These are phyloP conservation scores for Serendipita sp. DNA, from an alignment of 768 basidiomycete species.

Conservation along the genomic window DNA sequence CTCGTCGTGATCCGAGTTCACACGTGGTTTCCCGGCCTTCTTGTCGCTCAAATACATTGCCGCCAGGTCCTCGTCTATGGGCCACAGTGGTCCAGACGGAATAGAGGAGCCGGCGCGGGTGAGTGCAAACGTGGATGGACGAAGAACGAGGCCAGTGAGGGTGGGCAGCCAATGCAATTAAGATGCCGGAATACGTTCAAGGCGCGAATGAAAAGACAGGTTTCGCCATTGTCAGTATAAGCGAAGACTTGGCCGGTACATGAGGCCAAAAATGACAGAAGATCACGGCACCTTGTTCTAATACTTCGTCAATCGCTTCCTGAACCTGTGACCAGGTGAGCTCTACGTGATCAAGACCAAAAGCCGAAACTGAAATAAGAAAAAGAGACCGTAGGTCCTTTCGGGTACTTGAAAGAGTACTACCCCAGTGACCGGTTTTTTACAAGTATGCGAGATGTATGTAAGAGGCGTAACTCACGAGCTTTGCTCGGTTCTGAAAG, in stretches of 20 bases:
- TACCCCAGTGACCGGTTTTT: neutral
- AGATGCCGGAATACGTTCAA: no score
- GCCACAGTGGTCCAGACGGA: neutral
- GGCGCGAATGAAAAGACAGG: no score
- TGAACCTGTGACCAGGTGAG: slow-evolving; percentile 40
- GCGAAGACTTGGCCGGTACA: neutral
- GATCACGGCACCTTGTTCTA: slow-evolving; percentile 54
- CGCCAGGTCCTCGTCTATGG: slow-evolving; percentile 78
- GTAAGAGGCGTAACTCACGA: slow-evolving; percentile 30
- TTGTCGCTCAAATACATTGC: slow-evolving; percentile 93
- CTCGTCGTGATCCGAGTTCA: slow-evolving; percentile 73
- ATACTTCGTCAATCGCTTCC: slow-evolving; percentile 78
- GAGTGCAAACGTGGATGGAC: no score
- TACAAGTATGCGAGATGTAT: neutral
- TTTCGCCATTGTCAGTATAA: no score
- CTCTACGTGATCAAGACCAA: no score
- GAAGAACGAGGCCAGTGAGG: no score
- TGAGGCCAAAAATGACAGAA: neutral
- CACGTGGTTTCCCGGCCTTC: slow-evolving; percentile 42
- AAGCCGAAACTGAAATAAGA: no score
- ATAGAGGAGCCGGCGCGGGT: no score
- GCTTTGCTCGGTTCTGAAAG: slow-evolving; percentile 80
- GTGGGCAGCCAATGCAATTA: no score
- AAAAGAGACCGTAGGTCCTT: no score
- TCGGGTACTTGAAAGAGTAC: no score